Conservation (phyloP, 805 yeast species). For the Candida tibetensis region DNA sequence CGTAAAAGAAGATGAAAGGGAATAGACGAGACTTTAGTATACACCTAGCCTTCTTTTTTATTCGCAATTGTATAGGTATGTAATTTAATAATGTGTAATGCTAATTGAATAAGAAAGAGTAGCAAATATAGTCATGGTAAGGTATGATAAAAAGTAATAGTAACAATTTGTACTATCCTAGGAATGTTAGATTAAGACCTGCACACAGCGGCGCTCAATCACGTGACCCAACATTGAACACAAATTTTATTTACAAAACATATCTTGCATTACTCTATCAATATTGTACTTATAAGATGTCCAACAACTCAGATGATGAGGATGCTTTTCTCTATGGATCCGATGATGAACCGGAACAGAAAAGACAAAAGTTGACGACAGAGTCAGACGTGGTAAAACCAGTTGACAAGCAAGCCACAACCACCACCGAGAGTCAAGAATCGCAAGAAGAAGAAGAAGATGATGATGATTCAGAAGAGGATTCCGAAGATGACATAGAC, state of each 20-base stretch:
- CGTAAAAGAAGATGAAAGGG: not conserved
- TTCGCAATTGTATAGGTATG: slow-evolving; percentile 5
- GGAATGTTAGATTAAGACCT: no score
- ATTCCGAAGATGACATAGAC: slow-evolving; percentile 71
- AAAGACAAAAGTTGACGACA: slow-evolving; percentile 29
- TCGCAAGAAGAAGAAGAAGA: slow-evolving; percentile 34
- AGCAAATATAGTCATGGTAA: no score
- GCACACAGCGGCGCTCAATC: no score
- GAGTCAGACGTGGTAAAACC: slow-evolving; percentile 9
- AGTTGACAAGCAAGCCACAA: slow-evolving; percentile 15
- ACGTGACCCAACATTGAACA: no score
- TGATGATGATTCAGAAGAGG: slow-evolving; percentile 46
- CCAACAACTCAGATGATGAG: slow-evolving; percentile 49
- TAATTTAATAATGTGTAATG: slow-evolving; percentile 4
- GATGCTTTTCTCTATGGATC: slow-evolving; percentile 68
- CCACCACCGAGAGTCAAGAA: slow-evolving; percentile 21
- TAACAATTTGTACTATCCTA: no score
- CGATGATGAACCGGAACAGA: slow-evolving; percentile 37
- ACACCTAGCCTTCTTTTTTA: not conserved
- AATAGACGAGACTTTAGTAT: not conserved
- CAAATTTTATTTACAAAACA: no score
- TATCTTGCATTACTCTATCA: no score
- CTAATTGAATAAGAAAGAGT: not conserved
- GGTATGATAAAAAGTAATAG: no score
- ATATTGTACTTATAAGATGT: slow-evolving; percentile 10